Evolutionary conservation across 2,329 filamentous ascomycete genomes (phyloP).

Genomic region (Ceratocystis alfenasii): DNA sequence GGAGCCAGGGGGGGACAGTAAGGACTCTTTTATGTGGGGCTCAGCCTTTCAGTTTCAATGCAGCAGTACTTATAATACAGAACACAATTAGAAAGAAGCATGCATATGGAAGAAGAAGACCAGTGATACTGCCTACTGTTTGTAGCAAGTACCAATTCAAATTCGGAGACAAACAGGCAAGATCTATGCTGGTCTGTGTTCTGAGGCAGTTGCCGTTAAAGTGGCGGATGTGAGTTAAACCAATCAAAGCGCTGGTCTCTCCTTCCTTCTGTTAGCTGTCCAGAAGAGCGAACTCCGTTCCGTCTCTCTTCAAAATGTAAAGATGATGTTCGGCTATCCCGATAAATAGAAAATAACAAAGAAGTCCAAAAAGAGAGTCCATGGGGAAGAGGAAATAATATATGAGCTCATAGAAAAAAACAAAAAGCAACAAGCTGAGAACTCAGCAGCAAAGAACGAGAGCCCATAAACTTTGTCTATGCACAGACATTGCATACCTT

Average conservation of each 20-base stretch:
- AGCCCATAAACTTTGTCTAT: neutral
- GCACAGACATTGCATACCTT: slow-evolving; percentile 8
- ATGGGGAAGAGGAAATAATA: neutral
- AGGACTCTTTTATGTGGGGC: neutral
- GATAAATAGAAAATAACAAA: neutral
- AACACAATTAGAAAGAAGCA: neutral
- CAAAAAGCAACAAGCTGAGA: neutral
- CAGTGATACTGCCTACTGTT: neutral
- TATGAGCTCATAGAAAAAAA: neutral
- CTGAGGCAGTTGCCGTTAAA: neutral
- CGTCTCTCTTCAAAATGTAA: neutral
- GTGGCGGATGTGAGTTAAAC: neutral
- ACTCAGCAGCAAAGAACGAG: neutral
- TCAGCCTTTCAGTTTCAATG: neutral
- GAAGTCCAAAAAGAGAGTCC: neutral
- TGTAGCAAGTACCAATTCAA: neutral
- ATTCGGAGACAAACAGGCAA: neutral
- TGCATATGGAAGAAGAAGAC: neutral
- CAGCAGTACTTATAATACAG: neutral
- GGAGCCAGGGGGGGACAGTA: too few species aligned
- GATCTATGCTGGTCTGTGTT: neutral
- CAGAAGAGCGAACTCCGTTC: neutral
- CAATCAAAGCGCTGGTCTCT: neutral
- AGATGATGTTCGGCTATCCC: neutral
- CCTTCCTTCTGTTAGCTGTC: neutral